Evolutionary conservation across 2,329 filamentous ascomycete species (phyloP).

Genomic region (Tolypocladium tundrense): DNA sequence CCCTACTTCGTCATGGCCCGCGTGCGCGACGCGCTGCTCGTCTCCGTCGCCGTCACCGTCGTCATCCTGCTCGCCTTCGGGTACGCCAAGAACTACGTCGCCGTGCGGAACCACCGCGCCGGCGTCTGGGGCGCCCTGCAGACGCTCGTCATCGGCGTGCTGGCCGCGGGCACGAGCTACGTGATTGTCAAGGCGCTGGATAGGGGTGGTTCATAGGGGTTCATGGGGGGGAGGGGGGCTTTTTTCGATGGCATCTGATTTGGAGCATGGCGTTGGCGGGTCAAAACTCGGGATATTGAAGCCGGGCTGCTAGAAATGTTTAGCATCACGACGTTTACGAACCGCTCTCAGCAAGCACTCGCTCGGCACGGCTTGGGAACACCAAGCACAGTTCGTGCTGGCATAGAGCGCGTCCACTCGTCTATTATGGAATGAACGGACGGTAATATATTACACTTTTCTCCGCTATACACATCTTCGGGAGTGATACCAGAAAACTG

Average conservation of each 20-base stretch:
- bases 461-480: background rate
- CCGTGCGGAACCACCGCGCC: slow-evolving; percentile 38
- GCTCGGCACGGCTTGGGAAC: background rate
- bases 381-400: background rate
- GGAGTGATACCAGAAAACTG: background rate
- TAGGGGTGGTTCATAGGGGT: slow-evolving; percentile 1
- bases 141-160: slow-evolving; percentile 53
- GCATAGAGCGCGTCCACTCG: background rate
- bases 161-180: slow-evolving; percentile 58
- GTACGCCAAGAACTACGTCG: slow-evolving; percentile 51
- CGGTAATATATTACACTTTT: background rate
- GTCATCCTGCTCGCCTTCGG: slow-evolving; percentile 53
- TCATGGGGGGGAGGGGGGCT: no score
- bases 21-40: slow-evolving; percentile 40
- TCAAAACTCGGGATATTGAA: background rate
- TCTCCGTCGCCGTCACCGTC: slow-evolving; percentile 50
- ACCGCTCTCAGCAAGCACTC: background rate
- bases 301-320: background rate
- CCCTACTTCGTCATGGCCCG: slow-evolving; percentile 53
- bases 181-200: slow-evolving; percentile 49
- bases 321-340: background rate
- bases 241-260: background rate
- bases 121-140: slow-evolving; percentile 51
- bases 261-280: slow-evolving; percentile 3
- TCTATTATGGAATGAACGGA: background rate